Base-by-base conservation (phyloP, 768 basidiomycete genomes). In the Trametes villosa region DNA sequence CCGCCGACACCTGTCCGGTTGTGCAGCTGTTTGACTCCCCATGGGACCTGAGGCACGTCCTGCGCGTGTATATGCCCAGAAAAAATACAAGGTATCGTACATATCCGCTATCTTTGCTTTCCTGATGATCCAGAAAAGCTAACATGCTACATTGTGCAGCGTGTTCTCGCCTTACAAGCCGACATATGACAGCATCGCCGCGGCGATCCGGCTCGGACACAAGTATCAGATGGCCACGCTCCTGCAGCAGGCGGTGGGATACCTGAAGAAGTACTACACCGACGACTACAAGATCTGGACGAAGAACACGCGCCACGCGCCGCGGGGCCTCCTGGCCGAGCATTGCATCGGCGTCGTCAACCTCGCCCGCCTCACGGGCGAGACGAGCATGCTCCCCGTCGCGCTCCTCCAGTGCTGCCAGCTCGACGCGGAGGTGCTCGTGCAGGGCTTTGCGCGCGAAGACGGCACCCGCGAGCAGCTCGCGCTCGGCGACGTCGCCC, bases 221-320 rank as follows among this genome's bases (percentile, higher is more conserved):
- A 67, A 64, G 42, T 67, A 67, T 36, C 44, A 62, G 17, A 42
- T 64, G 24, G 29, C 47, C 2, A 31, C 30, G 4, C 44, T 67
- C 15, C 27, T 38, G 15, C 20, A 59, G 0, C 48, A 33, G 22
- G 41, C 57, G 11, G 30, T 63, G 4, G 34, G 22, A 1, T 56
- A 47, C 24, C 56, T 66, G 9, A 40, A 42, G 29, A 30, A 22
- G 9, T 48, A 56, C 38, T 66, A 53, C 48, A 17, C 62, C 0
- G 27, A 40, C 20, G 26, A 60, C 18, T 45, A 58, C 31, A 18
- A 46, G 3, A 18, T 9, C 11, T 65, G 65, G 65, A 4, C 12
- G 18, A 18, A 42, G 4, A 5, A 46, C 15, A 15, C 34, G 3
- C 9, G 4, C 45, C 17, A 26, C 20, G n/a, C 9, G 12, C 45